A percentile compares a stretch with the other conserved stretches of the same genome.
Conservation (phyloP, 208 protist species). For the Trypanosoma grayi region DNA sequence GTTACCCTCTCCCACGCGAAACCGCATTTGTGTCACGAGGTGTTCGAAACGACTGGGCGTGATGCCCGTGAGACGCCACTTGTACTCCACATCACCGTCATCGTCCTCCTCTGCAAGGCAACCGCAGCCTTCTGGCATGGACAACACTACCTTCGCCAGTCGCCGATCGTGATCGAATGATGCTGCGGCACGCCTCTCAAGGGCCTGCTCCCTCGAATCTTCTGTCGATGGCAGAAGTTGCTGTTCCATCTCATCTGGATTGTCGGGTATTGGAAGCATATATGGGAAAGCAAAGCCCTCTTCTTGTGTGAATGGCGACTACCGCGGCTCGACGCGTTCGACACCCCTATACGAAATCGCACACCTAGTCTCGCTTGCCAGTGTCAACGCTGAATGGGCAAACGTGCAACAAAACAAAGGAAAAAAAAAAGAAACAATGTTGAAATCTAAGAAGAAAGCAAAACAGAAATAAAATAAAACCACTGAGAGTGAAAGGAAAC, state of each 20-base stretch:
- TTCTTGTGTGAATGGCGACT: no score
- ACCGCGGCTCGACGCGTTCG: no score
- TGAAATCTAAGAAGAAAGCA: neutral
- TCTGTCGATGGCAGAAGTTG: neutral
- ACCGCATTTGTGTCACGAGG: constrained; percentile 94
- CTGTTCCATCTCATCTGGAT: neutral
- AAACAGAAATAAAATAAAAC: constrained; percentile 3
- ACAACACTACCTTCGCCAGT: constrained; percentile 12
- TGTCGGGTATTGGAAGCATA: neutral
- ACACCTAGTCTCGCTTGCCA: no score
- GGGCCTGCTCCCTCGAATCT: neutral
- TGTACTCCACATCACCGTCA: constrained; percentile 96
- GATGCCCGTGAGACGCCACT: constrained; percentile 90
- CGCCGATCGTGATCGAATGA: constrained; percentile 32
- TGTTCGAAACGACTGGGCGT: constrained; percentile 86
- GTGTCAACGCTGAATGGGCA: no score
- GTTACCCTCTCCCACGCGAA: constrained; percentile 88
- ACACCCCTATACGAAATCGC: no score
- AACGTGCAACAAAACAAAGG: neutral
- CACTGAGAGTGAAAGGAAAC: neutral
- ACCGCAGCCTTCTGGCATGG: neutral
- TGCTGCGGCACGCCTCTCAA: constrained; percentile 18
- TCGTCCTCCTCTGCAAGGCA: constrained; percentile 86
- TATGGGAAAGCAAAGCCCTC: neutral
- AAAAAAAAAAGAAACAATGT: constrained; percentile 1